Conservation (phyloP, 2,329 filamentous ascomycete genomes). For the Blumeriella jaapii region DNA sequence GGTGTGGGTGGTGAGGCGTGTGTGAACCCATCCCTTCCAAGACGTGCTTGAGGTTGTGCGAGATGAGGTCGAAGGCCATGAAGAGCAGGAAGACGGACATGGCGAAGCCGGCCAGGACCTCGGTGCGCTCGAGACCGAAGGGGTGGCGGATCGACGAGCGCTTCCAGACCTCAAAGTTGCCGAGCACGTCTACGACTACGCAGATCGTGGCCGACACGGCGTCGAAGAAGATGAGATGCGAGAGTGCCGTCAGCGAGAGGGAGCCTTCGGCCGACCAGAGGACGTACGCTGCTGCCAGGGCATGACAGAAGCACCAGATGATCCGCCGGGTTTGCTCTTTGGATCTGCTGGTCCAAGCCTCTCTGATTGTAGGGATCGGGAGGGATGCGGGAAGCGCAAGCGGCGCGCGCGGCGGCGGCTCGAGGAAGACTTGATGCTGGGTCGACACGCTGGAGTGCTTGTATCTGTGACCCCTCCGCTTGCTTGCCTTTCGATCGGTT, state of each 20-base stretch:
- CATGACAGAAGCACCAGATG: conserved; percentile 84
- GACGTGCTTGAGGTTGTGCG: conserved; percentile 87
- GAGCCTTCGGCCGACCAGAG: conserved; percentile 79
- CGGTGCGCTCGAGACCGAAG: conserved; percentile 82
- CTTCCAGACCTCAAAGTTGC: conserved; percentile 97
- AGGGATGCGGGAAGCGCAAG: conserved; percentile 84
- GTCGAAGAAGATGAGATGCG: conserved; percentile 90
- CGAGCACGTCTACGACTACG: conserved; percentile 81
- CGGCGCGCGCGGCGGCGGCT: conserved; percentile 75
- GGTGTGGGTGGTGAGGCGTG: conserved; percentile 58
- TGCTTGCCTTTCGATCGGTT: conserved; percentile 51
- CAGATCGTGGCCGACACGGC: conserved; percentile 85
- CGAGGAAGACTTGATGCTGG: conserved; percentile 88
- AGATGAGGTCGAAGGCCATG: conserved; percentile 90
- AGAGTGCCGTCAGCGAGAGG: conserved; percentile 81
- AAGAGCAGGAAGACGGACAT: conserved; percentile 96
- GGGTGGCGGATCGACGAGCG: conserved; percentile 86
- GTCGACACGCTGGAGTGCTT: conserved; percentile 88
- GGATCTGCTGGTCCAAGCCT: conserved; percentile 85
- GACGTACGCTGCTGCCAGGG: conserved; percentile 70
- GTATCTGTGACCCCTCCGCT: conserved; percentile 91
- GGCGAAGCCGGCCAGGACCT: conserved; percentile 90
- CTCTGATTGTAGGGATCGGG: conserved; percentile 77
- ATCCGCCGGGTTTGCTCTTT: conserved; percentile 72
- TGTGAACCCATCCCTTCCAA: conserved; percentile 63